A percentile compares a stretch with the other conserved stretches of the same genome.
These are phyloP conservation scores for Microcera coccophila DNA, from an alignment of 2,329 filamentous ascomycete species.

Conservation along the genomic window DNA sequence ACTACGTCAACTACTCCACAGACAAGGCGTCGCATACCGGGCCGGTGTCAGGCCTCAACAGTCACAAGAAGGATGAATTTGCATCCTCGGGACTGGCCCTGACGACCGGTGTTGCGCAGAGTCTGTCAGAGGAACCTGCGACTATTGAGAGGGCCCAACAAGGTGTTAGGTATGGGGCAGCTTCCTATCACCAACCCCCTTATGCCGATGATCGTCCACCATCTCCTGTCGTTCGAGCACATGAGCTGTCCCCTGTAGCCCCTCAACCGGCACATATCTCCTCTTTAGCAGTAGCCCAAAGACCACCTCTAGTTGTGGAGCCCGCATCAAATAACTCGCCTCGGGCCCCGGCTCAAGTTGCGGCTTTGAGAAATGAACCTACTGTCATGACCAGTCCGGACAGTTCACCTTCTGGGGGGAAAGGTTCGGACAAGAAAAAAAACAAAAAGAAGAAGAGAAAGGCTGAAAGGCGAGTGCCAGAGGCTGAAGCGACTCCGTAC, in stretches of 20 bases:
- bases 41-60: conserved; percentile 32
- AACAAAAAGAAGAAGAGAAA: conserved; percentile 52
- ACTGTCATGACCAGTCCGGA: conserved; percentile 53
- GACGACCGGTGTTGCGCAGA: conserved; percentile 38
- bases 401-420: conserved; percentile 54
- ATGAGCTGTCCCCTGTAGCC: conserved; percentile 69
- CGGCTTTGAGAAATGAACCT: conserved; percentile 51
- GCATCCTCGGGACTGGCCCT: conserved; percentile 15
- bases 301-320: conserved; percentile 13
- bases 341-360: conserved; percentile 49
- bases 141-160: conserved; percentile 25
- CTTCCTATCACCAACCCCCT: too few species aligned
- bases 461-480: conserved; percentile 47
- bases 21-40: conserved; percentile 13
- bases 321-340: conserved; percentile 17
- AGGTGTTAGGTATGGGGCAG: conserved; percentile 9
- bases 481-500: conserved; percentile 46
- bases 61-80: conserved; percentile 19
- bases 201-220: conserved; percentile 37
- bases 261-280: conserved; percentile 71
- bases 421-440: conserved; percentile 47
- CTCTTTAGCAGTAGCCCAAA: conserved; percentile 48
- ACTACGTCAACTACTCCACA: conserved; percentile 8
- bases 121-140: conserved; percentile 40
- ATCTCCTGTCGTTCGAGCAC: conserved; percentile 65